Conservation (phyloP, 163 green algal species). For the Coccomyxa subellipsoidea region DNA sequence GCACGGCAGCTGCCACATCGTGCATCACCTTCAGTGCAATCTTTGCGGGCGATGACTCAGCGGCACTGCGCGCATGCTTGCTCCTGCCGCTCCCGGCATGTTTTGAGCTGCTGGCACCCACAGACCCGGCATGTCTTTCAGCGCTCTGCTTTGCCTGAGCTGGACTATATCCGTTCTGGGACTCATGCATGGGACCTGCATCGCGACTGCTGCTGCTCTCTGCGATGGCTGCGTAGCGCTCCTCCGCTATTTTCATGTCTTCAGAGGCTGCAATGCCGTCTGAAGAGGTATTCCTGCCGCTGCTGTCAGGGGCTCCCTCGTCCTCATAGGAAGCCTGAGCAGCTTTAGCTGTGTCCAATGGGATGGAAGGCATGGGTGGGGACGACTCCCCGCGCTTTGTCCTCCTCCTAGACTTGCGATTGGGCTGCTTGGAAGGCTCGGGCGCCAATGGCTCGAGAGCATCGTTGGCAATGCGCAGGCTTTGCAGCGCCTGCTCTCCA, state of each 20-base stretch:
- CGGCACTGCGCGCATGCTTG: neutral
- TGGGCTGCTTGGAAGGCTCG: neutral
- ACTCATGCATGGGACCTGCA: neutral
- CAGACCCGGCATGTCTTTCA: neutral
- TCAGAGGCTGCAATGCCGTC: neutral
- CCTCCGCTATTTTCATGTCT: neutral
- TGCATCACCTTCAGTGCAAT: neutral
- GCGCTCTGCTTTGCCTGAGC: neutral
- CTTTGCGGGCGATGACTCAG: neutral
- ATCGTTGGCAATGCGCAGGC: conserved; percentile 17
- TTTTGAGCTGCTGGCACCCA: neutral
- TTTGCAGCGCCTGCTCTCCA: conserved; percentile 18
- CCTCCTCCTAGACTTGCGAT: neutral
- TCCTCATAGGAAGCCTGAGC: neutral
- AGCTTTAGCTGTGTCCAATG: neutral
- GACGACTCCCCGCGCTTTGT: neutral
- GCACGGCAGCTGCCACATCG: neutral
- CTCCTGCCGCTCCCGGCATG: neutral
- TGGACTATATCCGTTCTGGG: neutral
- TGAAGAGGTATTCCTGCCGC: neutral
- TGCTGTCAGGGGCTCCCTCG: neutral
- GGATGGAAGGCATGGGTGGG: neutral
- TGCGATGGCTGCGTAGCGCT: neutral
- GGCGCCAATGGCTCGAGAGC: conserved; percentile 12
- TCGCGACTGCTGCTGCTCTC: neutral